Base-by-base conservation (phyloP, 208 protist genomes). In the Leishmania aethiopica region DNA sequence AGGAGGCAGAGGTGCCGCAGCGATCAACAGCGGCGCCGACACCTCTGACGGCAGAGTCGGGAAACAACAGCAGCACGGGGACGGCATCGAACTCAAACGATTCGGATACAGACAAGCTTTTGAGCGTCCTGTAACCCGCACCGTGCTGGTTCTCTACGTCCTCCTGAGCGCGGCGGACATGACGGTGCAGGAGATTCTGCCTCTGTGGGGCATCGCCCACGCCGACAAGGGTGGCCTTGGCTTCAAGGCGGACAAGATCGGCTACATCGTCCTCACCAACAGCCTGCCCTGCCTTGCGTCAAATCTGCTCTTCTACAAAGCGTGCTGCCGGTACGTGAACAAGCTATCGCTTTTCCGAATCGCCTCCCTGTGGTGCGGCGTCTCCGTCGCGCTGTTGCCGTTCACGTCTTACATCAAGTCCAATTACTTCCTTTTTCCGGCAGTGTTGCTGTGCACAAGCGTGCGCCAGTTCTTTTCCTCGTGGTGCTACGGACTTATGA, bases 91-190 rank as follows among this genome's bases (percentile, higher is more conserved):
- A n/a, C 25, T 72, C 17, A 80, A 79, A 35, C 55, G 73, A 17
- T 93, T 95, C 62, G 91, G 91, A 40, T 95, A 95, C 81, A 79
- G 66, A 47, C 80, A 93, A 76, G 86, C 89, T 0, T 89, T 95
- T 66, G 25, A 28, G 19, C 45, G 75, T 53, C 72, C 78, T 28
- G 67, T 74, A 11, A 95, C 91, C 15, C 80, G 91, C 15, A 83
- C 81, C 49, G 82, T 88, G 77, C 73, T 90, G 8, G n/a, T 96
- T 22, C 40, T 90, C 32, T 94, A 94, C 81, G 93, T 93, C 90
- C 42, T 93, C 5, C 51, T 96, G 15, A 77, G 62, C 37, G 87
- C 71, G 5, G 83, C 82, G 0, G 90, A 94, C 75, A 88, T 93
- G 76, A 74, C 75, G 3, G 83, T 88, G 69, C 42, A 69, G 35